Evolutionary conservation across 352 stramenopile genomes (phyloP).

Genomic region (Peronospora belbahrii): DNA sequence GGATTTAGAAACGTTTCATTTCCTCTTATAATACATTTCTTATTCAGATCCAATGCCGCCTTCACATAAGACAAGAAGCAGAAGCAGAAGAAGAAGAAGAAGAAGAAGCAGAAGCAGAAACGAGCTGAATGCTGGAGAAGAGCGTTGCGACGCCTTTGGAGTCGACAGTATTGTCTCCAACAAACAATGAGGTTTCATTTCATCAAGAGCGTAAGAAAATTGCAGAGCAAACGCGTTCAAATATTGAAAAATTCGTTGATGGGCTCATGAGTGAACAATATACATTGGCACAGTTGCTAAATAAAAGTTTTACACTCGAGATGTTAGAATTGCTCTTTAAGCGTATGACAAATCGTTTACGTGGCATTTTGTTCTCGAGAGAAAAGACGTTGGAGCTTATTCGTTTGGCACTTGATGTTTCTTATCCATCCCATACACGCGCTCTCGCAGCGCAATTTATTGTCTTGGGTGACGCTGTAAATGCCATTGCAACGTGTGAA

Average conservation of each 20-base stretch:
- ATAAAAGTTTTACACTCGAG: conserved; percentile 75
- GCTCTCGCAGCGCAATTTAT: conserved; percentile 71
- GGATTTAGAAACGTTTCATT: neutral
- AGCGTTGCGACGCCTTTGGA: conserved; percentile 18
- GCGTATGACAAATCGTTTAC: conserved; percentile 73
- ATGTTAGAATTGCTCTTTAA: conserved; percentile 85
- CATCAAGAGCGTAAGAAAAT: conserved; percentile 43
- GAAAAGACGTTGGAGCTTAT: conserved; percentile 73
- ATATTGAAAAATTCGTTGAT: conserved; percentile 81
- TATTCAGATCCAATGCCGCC: neutral
- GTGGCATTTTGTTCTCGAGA: conserved; percentile 60
- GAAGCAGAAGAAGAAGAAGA: no score
- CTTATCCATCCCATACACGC: conserved; percentile 51
- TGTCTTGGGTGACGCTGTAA: conserved; percentile 54
- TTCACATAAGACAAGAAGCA: neutral
- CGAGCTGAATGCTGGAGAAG: conserved; percentile 39
- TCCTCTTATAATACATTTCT: neutral
- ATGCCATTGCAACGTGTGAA: conserved; percentile 41
- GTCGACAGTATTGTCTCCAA: conserved; percentile 21
- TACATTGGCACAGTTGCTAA: conserved; percentile 56
- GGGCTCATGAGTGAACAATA: conserved; percentile 63
- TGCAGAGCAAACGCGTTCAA: conserved; percentile 48
- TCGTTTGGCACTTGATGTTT: conserved; percentile 47
- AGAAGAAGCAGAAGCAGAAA: no score
- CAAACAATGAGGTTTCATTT: conserved; percentile 22